phyloP scores from a whole-genome alignment of 306 rosid species.

The Citrullus mucosospermus region DNA sequence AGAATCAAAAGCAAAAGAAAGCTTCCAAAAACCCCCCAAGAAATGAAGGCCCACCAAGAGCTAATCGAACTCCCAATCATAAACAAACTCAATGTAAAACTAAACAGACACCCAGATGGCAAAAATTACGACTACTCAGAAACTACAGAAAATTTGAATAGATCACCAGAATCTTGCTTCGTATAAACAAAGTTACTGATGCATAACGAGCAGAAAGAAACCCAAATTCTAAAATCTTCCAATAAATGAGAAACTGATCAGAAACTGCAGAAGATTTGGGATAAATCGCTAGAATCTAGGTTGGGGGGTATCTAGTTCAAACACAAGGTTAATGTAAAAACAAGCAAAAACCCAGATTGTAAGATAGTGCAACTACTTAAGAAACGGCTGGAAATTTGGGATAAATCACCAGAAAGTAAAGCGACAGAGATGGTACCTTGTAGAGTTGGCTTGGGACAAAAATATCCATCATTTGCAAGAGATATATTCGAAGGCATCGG shows the following conservation, averaged over 20 bases:
- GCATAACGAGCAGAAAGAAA: background rate
- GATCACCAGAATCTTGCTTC: background rate
- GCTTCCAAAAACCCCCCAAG: background rate
- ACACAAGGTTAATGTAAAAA: background rate
- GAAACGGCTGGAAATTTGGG: background rate
- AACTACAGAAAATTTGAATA: background rate
- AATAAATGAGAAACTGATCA: background rate
- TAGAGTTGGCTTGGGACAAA: constrained; percentile 27
- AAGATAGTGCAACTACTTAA: background rate
- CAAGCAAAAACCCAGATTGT: background rate
- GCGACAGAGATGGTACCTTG: constrained; percentile 28
- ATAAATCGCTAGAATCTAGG: background rate
- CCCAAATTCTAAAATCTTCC: background rate
- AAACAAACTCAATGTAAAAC: background rate
- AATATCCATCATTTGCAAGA: constrained; percentile 67
- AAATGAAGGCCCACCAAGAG: background rate
- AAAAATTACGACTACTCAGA: background rate
- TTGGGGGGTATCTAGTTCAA: too few relatives aligned
- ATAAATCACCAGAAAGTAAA: background rate
- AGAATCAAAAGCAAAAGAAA: background rate
- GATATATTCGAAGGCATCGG: constrained; percentile 63
- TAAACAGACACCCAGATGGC: background rate
- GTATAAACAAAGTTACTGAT: background rate
- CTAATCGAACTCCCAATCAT: background rate
- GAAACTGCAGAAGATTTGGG: background rate